Base-by-base conservation (phyloP, 129 eudicot genomes). In the Scalesia atractyloides region DNA sequence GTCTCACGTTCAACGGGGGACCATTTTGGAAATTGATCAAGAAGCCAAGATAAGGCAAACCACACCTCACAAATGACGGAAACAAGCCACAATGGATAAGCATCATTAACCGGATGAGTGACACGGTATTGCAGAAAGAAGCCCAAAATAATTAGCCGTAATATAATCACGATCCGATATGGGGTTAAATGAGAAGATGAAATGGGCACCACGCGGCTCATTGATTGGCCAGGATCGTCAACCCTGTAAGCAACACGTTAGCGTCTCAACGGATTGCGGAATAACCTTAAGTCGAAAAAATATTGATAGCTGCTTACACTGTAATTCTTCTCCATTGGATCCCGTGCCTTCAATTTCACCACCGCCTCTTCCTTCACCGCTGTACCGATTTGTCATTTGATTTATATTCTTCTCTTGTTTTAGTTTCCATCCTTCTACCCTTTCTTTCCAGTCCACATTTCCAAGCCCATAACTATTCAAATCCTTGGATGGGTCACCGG, bases 11-110 rank as follows among this genome's bases (percentile, higher is more conserved):
- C 79, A 18, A 90, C 87, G 1, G 96, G 96, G 16, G 59, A 80
- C 96, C 94, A 90, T 56, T 90, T 90, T 15, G 96, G 96, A 69
- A 90, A 90, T 74, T 90, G 96, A 83, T 90, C 96, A 22, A 90
- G 83, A 56, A 90, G 80, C 96, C 96, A 90, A 6, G 96, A 90
- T 37, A 87, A 67, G 0, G 90, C 85, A 65, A 90, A 87, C 96
- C 96, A 90, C 30, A 90, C 80, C 84, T 90, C 93, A 74, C 96
- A 90, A 30, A 90, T 85, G 56, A 90, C 84, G 18, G 96, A 85
- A 18, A 83, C 82, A 64, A 90, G 62, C 96, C 96, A 90, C 80
- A 90, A 73, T 7, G 86, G 86, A 81, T 82, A 82, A n/a, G 96
- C 96, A 83, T 89, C 93, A 18, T 79, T 49, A 61, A 89, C 93